Evolutionary conservation across 106 monocot species (phyloP), one percentile per base, ranked within the genome.

Genomic region (Alisma plantagoaquatica): DNA sequence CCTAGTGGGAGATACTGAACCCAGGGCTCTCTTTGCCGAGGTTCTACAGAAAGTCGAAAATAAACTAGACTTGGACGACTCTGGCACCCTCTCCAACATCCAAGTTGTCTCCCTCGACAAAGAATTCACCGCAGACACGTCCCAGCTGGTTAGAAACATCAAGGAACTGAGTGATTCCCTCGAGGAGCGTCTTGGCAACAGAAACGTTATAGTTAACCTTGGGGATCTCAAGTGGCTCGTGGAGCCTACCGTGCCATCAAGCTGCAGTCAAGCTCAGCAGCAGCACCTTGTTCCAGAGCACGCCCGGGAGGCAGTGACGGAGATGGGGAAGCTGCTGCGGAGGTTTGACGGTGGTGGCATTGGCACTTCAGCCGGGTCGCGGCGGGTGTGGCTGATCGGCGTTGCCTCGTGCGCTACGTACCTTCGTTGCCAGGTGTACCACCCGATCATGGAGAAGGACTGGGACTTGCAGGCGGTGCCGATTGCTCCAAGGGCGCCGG

Each of bases 211-310:
- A 10, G 25, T 93, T 10, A 72, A 93, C 70, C 65, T 87, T 2
- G 87, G 93, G 2, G 80, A 93, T 46, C 69, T 94, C 31, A 83
- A 80, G 59, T 94, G 94, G 94, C 44, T 94, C 19, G 87, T 93
- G 31, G 78, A 79, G 35, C 19, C 62, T 42, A 53, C 31, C n/a
- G 42, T 50, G 5, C n/a, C 32, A 21, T 11, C 22, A 1, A 15
- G 20, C 33, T 46, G 33, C 0, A 50, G 1, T 1, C 17, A 20
- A 12, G n/a, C n/a, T n/a, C 50, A 32, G 48, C 49, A 32, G n/a
- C 69, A 60, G 63, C 59, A 54, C 44, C 1, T 51, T 15, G 20
- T 75, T 1, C 25, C 73, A 21, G 74, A 79, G 28, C 29, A 25
- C 2, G 84, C 68, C 4, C 64, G 68, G 14, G 64, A 55, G 18